Conservation (phyloP, 2,329 filamentous ascomycete species). For the Arachnopeziza araneosa region DNA sequence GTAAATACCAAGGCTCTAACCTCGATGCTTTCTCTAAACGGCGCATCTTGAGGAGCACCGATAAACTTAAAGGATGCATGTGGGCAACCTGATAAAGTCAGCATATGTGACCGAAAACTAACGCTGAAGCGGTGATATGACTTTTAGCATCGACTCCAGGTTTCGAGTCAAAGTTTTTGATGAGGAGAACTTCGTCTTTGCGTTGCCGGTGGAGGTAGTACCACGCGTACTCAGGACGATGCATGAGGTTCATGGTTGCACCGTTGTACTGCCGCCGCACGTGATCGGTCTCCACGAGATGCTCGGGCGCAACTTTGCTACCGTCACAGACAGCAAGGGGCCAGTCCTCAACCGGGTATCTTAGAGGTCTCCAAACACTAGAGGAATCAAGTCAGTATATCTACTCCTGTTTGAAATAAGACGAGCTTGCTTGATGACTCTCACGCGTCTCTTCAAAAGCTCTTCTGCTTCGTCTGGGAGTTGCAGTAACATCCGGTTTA, state of each 20-base stretch:
- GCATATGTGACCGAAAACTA: too few relatives aligned
- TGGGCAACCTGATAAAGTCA: too few relatives aligned
- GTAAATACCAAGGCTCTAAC: too few relatives aligned
- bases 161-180: not conserved
- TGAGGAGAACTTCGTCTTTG: not conserved
- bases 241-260: not conserved
- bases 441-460: not conserved
- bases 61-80: too few relatives aligned
- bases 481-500: not conserved
- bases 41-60: too few relatives aligned
- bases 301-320: not conserved
- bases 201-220: not conserved
- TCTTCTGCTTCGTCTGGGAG: not conserved
- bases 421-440: not conserved
- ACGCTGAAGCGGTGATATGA: too few relatives aligned
- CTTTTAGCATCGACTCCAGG: too few relatives aligned
- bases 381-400: not conserved
- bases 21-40: too few relatives aligned
- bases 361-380: not conserved
- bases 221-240: not conserved
- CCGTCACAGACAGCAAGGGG: not conserved
- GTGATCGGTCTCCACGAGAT: not conserved
- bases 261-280: not conserved
- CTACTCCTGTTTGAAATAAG: not conserved
- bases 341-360: not conserved